Conservation (phyloP, 139 green algal species). For the Closterium sp. region DNA sequence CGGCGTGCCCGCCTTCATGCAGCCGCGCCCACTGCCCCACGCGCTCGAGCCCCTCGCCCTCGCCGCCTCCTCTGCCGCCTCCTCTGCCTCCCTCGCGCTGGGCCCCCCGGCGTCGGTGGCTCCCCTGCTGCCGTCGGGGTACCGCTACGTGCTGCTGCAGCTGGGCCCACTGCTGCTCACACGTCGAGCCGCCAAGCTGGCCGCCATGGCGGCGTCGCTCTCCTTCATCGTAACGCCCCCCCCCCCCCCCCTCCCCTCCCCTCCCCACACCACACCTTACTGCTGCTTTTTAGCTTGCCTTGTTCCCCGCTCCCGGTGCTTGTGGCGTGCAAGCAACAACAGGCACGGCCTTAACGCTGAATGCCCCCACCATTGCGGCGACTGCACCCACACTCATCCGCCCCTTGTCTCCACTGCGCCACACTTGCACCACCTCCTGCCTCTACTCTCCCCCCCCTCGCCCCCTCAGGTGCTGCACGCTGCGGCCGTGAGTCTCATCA, state of each 20-base stretch:
- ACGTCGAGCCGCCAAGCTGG: constrained; percentile 69
- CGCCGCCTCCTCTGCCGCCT: no score
- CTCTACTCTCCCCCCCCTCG: not conserved
- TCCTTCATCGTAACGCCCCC: constrained; percentile 61
- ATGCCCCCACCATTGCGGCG: not conserved
- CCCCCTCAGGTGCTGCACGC: constrained; percentile 61
- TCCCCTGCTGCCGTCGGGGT: not conserved
- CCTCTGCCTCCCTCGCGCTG: not conserved
- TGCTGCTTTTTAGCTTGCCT: not conserved
- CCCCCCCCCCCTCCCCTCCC: not conserved
- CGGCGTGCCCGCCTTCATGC: constrained; percentile 65
- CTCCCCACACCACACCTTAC: not conserved
- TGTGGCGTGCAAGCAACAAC: not conserved
- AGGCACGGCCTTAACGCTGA: not conserved
- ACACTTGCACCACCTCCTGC: not conserved
- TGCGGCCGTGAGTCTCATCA: constrained; percentile 73
- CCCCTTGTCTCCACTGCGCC: not conserved
- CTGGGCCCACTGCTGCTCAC: constrained; percentile 60
- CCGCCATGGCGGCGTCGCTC: constrained; percentile 61
- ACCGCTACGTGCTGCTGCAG: constrained; percentile 56
- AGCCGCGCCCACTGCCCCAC: constrained; percentile 43
- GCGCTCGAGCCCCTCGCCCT: constrained; percentile 46
- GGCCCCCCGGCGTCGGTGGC: not conserved
- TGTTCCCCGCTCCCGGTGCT: not conserved
- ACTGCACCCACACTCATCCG: not conserved